Evolutionary conservation across 805 yeast species (phyloP), one percentile per base, ranked within the genome.

Genomic region (Tanozyma kutaoensis): DNA sequence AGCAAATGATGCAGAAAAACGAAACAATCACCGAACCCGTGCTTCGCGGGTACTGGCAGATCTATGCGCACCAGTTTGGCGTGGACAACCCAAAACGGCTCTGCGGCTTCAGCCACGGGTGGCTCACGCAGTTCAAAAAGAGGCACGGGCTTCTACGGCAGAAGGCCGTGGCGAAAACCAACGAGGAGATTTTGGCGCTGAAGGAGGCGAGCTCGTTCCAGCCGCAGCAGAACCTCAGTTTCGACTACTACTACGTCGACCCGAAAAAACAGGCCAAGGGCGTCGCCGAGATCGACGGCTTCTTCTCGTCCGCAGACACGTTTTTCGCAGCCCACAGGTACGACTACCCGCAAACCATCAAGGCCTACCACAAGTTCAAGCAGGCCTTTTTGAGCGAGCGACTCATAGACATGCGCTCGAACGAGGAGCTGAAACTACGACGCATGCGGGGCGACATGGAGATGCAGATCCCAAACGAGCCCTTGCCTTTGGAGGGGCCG

Each of bases 111-210:
- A 64, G 72, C 36, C 76, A 71, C 42, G 79, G 79, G 7, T 72
- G 78, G 78, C 46, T 72, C 23, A 53, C 68, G 9, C 74, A 67
- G 38, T 72, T 72, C 46, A 72, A 72, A 43, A 70, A 66, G 36
- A 48, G 76, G 26, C 75, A 71, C 38, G 73, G 68, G 1, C 44
- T 67, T 23, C 52, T 54, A 14, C 14, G 16, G 22, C 17, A 25
- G 22, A 20, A 22, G 7, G n/a, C 10, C 7, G 10, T 21, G 12
- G 7, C 13, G 12, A 12, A 15, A 18, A 27, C 14, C 25, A 23
- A 22, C 23, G 25, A 23, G 25, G 17, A 27, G 19, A 19, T 27
- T 15, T 18, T 23, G 15, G 25, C 12, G n/a, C 16, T 7, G 12
- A 14, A 6, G 20, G 12, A 11, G 6, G 17, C 10, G 25, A 12